Evolutionary conservation across 768 basidiomycete genomes (phyloP), one percentile per base, ranked within the genome.

Genomic region (Naganishia randhawae): DNA sequence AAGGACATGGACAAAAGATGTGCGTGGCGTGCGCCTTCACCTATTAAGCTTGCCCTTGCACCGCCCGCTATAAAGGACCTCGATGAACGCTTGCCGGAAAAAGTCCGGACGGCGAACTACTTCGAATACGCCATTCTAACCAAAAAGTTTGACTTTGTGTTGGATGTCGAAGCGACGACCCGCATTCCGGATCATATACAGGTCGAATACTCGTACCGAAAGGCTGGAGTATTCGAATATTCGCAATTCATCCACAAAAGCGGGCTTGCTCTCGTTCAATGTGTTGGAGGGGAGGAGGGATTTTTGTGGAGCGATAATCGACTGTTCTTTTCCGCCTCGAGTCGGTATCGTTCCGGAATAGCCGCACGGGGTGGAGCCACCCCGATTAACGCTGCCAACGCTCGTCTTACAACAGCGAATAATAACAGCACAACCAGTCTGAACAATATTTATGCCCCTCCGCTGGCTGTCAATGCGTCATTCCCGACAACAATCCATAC

Each of bases 201-300:
- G 71, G 90, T 92, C 22, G 83, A 88, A 27, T 98, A 97, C 81
- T 90, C 89, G 10, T 98, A 97, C 76, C 88, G 94, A 16, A 87
- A 89, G 54, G 71, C 42, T 81, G 66, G 85, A 48, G 84, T 87
- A 4, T 90, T 87, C 82, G 84, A 85, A 71, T 85, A 92, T 80
- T 90, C 92, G 22, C 95, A 98, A 76, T 97, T 91, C 77, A 89
- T 96, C 33, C 95, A 96, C 75, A 86, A 88, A 55, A 86, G 89
- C 5, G 96, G 96, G 1, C 86, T 89, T 27, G 92, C 91, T 10
- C 92, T 97, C 75, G 87, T 92, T 10, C 92, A 96, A 77, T 88
- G 95, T 67, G 75, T 93, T 5, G 90, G 89, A 1, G 90, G 87
- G 1, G 78, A 83, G 3, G 83, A 88, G 64, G 92, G 93, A 0